Conservation (phyloP, 78 protist species). For the Bodo saltans region DNA sequence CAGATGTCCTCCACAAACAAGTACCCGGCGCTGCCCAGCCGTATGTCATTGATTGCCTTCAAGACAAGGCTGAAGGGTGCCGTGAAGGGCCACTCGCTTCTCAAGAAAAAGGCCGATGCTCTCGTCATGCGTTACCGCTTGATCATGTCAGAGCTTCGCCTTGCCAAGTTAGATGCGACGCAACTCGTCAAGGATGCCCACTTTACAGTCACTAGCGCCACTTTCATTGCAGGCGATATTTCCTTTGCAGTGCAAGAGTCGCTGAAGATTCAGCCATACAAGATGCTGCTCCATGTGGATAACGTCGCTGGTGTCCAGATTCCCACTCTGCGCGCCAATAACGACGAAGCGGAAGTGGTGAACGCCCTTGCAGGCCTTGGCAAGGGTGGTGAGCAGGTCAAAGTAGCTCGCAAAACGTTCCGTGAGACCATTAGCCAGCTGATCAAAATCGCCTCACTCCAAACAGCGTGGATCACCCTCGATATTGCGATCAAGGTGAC, state of each 20-base stretch:
- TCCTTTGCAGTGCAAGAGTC: conserved; percentile 58
- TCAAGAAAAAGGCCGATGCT: conserved; percentile 95
- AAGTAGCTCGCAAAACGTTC: conserved; percentile 50
- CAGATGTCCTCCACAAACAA: conserved; percentile 14
- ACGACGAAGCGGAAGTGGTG: not conserved
- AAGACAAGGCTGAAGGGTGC: conserved; percentile 87
- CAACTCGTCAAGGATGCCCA: conserved; percentile 4
- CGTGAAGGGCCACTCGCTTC: conserved; percentile 82
- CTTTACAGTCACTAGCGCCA: not conserved
- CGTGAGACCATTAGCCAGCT: conserved; percentile 64
- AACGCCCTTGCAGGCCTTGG: conserved; percentile 78
- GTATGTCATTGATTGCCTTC: conserved; percentile 79
- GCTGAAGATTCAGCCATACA: conserved; percentile 46
- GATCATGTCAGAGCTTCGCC: conserved; percentile 55
- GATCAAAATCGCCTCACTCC: conserved; percentile 86
- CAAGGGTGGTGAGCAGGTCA: conserved; percentile 90
- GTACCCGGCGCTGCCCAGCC: conserved; percentile 34
- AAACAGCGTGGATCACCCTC: conserved; percentile 87
- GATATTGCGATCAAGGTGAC: conserved; percentile 95
- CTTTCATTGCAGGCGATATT: not conserved
- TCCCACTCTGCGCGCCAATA: conserved; percentile 67
- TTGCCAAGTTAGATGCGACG: conserved; percentile 15
- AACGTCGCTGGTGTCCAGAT: conserved; percentile 92
- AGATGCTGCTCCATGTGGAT: conserved; percentile 53
- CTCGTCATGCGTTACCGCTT: conserved; percentile 73